Base-by-base conservation (phyloP, 2,329 filamentous ascomycete species). In the Ophiognomonia clavigignenti-juglandacearum region DNA sequence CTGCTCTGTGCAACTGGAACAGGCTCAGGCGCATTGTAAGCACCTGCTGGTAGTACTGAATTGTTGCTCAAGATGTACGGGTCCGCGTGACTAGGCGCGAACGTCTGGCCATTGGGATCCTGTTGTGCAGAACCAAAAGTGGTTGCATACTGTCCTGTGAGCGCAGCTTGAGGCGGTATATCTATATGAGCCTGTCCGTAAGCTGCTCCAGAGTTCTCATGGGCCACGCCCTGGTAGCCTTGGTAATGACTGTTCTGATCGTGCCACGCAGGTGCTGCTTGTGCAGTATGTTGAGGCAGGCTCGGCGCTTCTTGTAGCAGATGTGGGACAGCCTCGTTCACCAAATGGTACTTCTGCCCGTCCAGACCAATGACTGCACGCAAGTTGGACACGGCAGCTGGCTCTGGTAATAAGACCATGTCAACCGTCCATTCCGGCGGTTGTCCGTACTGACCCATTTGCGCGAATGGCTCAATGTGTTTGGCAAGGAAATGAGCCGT, bases 401-500 rank as follows among this genome's bases (percentile, higher is more conserved):
- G 38, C 22, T 67, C 62, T 1, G 70, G 66, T 8, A 73, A 53
- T 42, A 65, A 54, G 7, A 78, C 59, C 73, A 77, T 77, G 32
- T 74, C 65, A 6, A 61, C 56, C 18, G 64, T 61, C 73, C 74
- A 78, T 52, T 75, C 66, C 29, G 66, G 48, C 13, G 57, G 50
- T 7, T 55, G 50, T 5, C 47, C 48, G n/a, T 54, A 43, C 37
- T 48, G 54, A 39, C 45, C 57, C 36, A 53, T 52, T 37, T 35
- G 38, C 47, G 52, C 53, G 29, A 57, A 55, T 11, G 58, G 59
- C 40, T 65, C 58, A 18, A 67, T 45, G 52, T 76, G 74, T 18
- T 59, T 60, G 39, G 58, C 57, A 32, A 80, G 75, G 47, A 82
- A 80, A 53, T 83, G 75, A 47, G 74, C 77, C 51, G 78, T 75